phyloP scores from a whole-genome alignment of 2,329 filamentous ascomycete genomes.

The Cordyceps javanica region DNA sequence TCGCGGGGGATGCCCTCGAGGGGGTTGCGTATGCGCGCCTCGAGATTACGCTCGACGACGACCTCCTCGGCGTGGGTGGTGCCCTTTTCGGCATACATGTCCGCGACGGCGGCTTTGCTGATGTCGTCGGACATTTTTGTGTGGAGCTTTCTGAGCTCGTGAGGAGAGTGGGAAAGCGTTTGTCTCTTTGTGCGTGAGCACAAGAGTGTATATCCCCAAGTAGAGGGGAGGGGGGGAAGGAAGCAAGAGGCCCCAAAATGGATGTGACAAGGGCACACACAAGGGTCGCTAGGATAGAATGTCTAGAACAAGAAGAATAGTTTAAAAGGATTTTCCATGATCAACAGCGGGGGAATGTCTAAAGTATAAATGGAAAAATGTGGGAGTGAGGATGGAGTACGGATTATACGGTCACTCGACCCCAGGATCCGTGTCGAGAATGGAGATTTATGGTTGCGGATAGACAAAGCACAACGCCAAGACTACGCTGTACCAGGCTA shows the following conservation, averaged over 20 bases:
- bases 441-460: neutral
- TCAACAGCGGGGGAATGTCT: neutral
- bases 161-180: no score
- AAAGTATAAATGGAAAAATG: neutral
- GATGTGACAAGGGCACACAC: neutral
- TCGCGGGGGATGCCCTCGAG: conserved; percentile 46
- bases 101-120: neutral
- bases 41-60: neutral
- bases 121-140: conserved; percentile 10
- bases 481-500: neutral
- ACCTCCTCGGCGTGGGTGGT: conserved; percentile 7
- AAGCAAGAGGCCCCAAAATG: no score
- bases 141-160: no score
- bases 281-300: neutral
- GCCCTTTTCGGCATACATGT: conserved; percentile 6
- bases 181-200: no score
- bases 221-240: no score
- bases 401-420: no score
- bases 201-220: no score
- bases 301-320: neutral
- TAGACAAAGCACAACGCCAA: neutral
- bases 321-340: neutral
- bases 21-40: conserved; percentile 22
- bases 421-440: no score
- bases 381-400: no score